These are phyloP conservation scores for Kodamaea laetipori DNA, from an alignment of 805 yeast species.

Conservation along the genomic window DNA sequence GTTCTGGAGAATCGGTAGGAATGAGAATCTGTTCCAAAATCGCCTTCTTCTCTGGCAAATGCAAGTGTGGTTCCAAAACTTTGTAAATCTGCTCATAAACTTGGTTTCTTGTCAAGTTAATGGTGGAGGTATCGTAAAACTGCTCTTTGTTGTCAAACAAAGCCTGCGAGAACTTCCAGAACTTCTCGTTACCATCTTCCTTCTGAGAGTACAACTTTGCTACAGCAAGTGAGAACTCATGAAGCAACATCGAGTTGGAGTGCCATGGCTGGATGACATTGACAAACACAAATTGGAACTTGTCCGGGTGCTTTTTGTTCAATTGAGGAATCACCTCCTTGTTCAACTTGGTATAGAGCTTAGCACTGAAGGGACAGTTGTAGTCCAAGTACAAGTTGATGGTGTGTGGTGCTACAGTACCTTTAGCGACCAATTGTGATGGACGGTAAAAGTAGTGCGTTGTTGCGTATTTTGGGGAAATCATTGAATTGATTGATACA, in stretches of 20 bases:
- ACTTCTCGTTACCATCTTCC: slow-evolving; percentile 26
- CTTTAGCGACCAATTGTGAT: slow-evolving; percentile 18
- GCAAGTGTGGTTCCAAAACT: slow-evolving; percentile 36
- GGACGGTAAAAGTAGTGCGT: slow-evolving; percentile 36
- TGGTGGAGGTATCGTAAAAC: slow-evolving; percentile 65
- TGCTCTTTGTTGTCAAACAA: slow-evolving; percentile 56
- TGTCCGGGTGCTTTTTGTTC: slow-evolving; percentile 45
- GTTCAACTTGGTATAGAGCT: slow-evolving; percentile 58
- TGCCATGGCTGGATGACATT: slow-evolving; percentile 94
- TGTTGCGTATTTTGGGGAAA: slow-evolving; percentile 44
- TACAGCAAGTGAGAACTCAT: slow-evolving; percentile 73
- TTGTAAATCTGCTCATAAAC: slow-evolving; percentile 49
- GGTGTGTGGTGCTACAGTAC: slow-evolving; percentile 35
- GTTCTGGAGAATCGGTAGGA: slow-evolving; percentile 21
- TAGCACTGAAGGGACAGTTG: slow-evolving; percentile 75
- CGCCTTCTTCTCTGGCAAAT: slow-evolving; percentile 33
- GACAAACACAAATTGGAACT: slow-evolving; percentile 62
- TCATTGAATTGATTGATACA: too few species aligned
- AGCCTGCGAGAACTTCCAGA: slow-evolving; percentile 53
- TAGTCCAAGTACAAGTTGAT: slow-evolving; percentile 73
- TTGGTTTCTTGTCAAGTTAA: slow-evolving; percentile 54
- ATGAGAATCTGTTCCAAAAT: slow-evolving; percentile 42
- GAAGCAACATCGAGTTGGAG: slow-evolving; percentile 64
- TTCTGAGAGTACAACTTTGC: slow-evolving; percentile 58
- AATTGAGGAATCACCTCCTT: slow-evolving; percentile 55